Conservation (phyloP, 768 basidiomycete species). For the Amanita molliuscula region DNA sequence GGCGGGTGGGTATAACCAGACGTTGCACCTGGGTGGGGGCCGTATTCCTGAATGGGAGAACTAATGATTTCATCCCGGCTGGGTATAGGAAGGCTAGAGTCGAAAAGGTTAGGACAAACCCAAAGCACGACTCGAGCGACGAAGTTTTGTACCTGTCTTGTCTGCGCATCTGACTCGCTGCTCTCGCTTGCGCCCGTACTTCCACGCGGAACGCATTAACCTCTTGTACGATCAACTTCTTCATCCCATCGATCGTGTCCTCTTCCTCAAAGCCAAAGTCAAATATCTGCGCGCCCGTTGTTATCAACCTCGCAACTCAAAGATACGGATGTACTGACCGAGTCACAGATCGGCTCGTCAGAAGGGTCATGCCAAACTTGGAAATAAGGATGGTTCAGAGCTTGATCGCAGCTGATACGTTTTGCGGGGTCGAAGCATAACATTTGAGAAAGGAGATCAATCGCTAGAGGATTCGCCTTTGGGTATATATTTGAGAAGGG, state of each 20-base stretch:
- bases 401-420: slow-evolving; percentile 93
- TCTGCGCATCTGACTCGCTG: slow-evolving; percentile 59
- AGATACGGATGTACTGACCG: slow-evolving; percentile 37
- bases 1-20: slow-evolving; percentile 50
- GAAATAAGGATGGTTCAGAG: slow-evolving; percentile 88
- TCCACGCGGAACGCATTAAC: slow-evolving; percentile 83
- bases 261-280: slow-evolving; percentile 97
- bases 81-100: slow-evolving; percentile 63
- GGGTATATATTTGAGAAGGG: slow-evolving; percentile 90
- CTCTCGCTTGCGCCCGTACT: slow-evolving; percentile 76
- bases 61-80: slow-evolving; percentile 71
- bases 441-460: slow-evolving; percentile 86
- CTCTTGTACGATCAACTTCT: slow-evolving; percentile 87
- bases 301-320: neutral
- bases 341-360: slow-evolving; percentile 82
- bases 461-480: slow-evolving; percentile 85
- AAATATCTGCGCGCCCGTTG: slow-evolving; percentile 50
- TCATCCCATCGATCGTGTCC: slow-evolving; percentile 96
- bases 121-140: neutral
- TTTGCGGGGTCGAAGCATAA: slow-evolving; percentile 95
- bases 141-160: slow-evolving; percentile 58
- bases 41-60: slow-evolving; percentile 63
- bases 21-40: slow-evolving; percentile 52
- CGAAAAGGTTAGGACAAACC: slow-evolving; percentile 1
- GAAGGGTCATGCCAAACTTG: slow-evolving; percentile 97